Base-by-base conservation (phyloP, 164 flowering plant genomes). In the Stephania yunnanensis region DNA sequence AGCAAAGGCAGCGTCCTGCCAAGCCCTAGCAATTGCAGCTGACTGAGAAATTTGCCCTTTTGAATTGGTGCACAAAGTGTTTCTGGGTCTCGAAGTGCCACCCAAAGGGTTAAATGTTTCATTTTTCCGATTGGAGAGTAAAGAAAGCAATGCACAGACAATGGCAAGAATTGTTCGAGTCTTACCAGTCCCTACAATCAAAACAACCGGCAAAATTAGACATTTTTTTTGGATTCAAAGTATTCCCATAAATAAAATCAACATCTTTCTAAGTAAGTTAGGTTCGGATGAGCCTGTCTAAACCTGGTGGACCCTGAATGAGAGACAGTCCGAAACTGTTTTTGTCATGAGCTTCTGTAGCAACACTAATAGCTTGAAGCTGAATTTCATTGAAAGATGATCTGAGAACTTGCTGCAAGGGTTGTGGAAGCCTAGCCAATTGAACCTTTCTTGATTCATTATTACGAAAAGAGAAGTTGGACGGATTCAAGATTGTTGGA, bases 251-350 rank as follows among this genome's bases (percentile, higher is more conserved):
- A 46, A 46, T 25, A 64, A 63, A 11, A 6, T 17, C 20, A 48
- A 74, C 53, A 74, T 53, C 31, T 29, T 6, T 6, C 36, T 4
- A 73, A 70, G 3, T 8, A 58, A 68, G 66, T 52, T 13, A 3
- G 36, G 19, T 36, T 36, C 42, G 4, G 1, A 36, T 53, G 52
- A 64, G 61, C 55, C 45, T 67, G 45, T 12, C 55, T 12, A 70
- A 73, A 94, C 99, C 99, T 88, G 99, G 99, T 71, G 99, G 99
- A 76, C 99, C 99, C 88, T 96, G 99, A 74, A 95, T 84, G 75
- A 95, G 98, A 45, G 97, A 91, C 76, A 93, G 78, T 30, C 87
- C 89, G 82, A 83, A 83, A 25, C 84, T 17, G 22, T 83, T 76
- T 81, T 85, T 50, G 78, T 84, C 85, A 58, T 82, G 71, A n/a